phyloP scores from a whole-genome alignment of 2,329 filamentous ascomycete genomes.

The Fusarium keratoplasticum region DNA sequence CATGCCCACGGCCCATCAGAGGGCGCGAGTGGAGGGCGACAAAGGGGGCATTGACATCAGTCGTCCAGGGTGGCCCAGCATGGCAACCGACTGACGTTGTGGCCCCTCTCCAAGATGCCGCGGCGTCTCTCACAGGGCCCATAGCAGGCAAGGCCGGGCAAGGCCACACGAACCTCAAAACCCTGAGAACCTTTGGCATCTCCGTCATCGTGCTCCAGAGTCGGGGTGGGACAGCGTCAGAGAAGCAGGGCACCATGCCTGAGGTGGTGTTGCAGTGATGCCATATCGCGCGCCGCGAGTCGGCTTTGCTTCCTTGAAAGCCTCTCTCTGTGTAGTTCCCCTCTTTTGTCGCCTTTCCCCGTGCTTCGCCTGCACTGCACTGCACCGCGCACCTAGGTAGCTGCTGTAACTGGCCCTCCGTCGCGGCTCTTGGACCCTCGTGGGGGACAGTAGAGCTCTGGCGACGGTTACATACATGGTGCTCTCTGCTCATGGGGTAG shows the following conservation, averaged over 20 bases:
- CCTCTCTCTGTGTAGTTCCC: neutral
- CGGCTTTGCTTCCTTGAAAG: slow-evolving; percentile 16
- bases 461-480: slow-evolving; percentile 29
- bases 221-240: slow-evolving; percentile 40
- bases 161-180: slow-evolving; percentile 35
- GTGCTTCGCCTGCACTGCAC: slow-evolving; percentile 33
- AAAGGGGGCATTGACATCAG: slow-evolving; percentile 43
- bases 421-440: slow-evolving; percentile 27
- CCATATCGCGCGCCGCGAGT: slow-evolving; percentile 38
- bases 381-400: slow-evolving; percentile 7
- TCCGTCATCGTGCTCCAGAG: slow-evolving; percentile 44
- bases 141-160: slow-evolving; percentile 16
- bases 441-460: slow-evolving; percentile 21
- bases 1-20: slow-evolving; percentile 25
- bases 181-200: slow-evolving; percentile 36
- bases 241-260: slow-evolving; percentile 30
- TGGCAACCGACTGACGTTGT: slow-evolving; percentile 42
- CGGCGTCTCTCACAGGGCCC: slow-evolving; percentile 32
- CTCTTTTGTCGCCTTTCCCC: slow-evolving; percentile 15
- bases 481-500: slow-evolving; percentile 30
- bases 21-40: slow-evolving; percentile 32
- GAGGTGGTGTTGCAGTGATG: slow-evolving; percentile 45
- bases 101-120: slow-evolving; percentile 39
- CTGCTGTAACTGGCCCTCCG: neutral
- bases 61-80: slow-evolving; percentile 37